A percentile compares a stretch with the other conserved stretches of the same genome.
phyloP scores from a whole-genome alignment of 2,329 filamentous ascomycete species.

The Aspergillus unguis region DNA sequence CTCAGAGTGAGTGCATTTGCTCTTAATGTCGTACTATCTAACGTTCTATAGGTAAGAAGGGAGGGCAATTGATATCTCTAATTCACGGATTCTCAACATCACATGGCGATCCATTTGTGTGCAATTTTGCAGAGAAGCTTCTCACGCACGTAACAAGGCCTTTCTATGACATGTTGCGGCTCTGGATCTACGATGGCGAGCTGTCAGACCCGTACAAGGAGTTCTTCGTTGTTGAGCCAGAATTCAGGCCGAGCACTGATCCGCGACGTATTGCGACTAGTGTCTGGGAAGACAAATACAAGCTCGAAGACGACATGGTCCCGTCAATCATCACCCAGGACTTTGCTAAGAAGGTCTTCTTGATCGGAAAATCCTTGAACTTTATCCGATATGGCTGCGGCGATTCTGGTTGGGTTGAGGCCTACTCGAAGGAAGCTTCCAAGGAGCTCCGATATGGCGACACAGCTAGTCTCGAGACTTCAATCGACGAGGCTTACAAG shows the following conservation, averaged over 20 bases:
- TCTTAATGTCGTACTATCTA: conserved; percentile 7
- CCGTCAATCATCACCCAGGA: conserved; percentile 90
- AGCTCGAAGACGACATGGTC: conserved; percentile 78
- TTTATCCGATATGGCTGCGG: conserved; percentile 96
- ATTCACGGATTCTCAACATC: conserved; percentile 92
- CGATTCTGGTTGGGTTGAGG: conserved; percentile 92
- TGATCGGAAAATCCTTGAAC: conserved; percentile 96
- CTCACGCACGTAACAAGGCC: conserved; percentile 83
- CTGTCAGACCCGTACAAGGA: conserved; percentile 93
- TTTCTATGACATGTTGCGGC: conserved; percentile 92
- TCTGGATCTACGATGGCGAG: conserved; percentile 98
- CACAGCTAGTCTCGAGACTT: conserved; percentile 83
- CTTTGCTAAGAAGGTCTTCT: conserved; percentile 92
- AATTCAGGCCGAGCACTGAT: conserved; percentile 50
- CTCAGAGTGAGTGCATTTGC: conserved; percentile 57
- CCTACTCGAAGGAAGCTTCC: conserved; percentile 87
- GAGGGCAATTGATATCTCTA: conserved; percentile 86
- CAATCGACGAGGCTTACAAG: conserved; percentile 96
- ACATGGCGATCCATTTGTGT: conserved; percentile 92
- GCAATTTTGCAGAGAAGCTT: conserved; percentile 85
- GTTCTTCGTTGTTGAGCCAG: conserved; percentile 89
- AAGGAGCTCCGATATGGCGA: conserved; percentile 91
- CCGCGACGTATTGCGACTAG: conserved; percentile 64
- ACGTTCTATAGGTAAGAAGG: conserved; percentile 57
- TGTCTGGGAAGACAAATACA: conserved; percentile 98